Percentiles rank a stretch among this genome's conserved stretches.
Conservation (phyloP, 805 yeast genomes). For the Candida germanica region DNA sequence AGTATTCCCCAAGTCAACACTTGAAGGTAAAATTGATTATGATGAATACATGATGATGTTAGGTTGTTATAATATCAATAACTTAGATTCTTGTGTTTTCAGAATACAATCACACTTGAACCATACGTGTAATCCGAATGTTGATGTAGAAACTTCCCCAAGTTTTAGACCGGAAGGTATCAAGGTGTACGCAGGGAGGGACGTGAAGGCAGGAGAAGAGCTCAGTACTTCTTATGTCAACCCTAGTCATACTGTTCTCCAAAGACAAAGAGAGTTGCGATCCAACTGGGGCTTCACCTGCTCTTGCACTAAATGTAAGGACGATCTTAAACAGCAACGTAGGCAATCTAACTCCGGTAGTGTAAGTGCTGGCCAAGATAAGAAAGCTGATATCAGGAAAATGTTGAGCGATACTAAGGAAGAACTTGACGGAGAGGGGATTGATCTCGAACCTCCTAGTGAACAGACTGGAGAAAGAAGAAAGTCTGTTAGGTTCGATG, state of each 20-base stretch:
- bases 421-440: conserved; percentile 37
- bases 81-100: conserved; percentile 61
- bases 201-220: conserved; percentile 63
- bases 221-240: conserved; percentile 67
- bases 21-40: conserved; percentile 29
- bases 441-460: conserved; percentile 46
- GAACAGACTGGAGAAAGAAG: conserved; percentile 43
- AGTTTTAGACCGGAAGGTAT: conserved; percentile 49
- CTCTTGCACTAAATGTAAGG: conserved; percentile 60
- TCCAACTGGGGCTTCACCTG: conserved; percentile 82
- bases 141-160: conserved; percentile 45
- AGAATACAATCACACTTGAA: conserved; percentile 67
- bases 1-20: conserved; percentile 41
- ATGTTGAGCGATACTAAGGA: conserved; percentile 42
- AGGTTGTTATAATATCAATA: conserved; percentile 75
- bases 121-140: conserved; percentile 75
- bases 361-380: conserved; percentile 18
- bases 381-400: conserved; percentile 42
- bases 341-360: conserved; percentile 34
- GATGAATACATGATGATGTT: conserved; percentile 58
- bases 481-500: conserved; percentile 66
- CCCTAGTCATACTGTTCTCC: conserved; percentile 57
- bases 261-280: conserved; percentile 62
- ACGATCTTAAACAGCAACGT: conserved; percentile 46
- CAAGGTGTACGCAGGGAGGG: conserved; percentile 56